Percentiles rank a stretch among this genome's conserved stretches.
phyloP scores from a whole-genome alignment of 805 yeast genomes.

The Komagataella pseudopastoris region DNA sequence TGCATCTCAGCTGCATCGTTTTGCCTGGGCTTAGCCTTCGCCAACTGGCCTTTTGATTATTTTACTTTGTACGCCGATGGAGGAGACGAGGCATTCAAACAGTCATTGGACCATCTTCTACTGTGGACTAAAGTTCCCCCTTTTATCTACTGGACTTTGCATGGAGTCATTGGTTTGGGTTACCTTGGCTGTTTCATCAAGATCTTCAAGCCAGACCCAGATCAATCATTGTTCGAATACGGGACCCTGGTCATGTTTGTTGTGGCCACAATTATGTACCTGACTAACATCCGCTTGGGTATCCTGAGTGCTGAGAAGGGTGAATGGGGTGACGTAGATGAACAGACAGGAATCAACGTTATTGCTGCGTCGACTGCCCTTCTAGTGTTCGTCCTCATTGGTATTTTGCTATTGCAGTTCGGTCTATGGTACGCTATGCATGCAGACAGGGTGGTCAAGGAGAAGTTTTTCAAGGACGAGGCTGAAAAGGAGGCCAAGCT shows the following conservation, averaged over 20 bases:
- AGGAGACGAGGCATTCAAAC: conserved; percentile 33
- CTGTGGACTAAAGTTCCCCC: conserved; percentile 57
- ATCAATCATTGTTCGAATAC: conserved; percentile 80
- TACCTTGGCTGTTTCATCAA: conserved; percentile 62
- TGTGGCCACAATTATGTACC: conserved; percentile 61
- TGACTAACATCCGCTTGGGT: conserved; percentile 81
- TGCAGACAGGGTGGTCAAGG: conserved; percentile 14
- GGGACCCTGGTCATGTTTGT: conserved; percentile 68
- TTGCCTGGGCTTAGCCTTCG: conserved; percentile 64
- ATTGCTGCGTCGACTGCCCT: conserved; percentile 82
- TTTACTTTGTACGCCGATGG: conserved; percentile 40
- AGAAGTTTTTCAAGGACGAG: conserved; percentile 13
- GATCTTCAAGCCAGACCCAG: conserved; percentile 78
- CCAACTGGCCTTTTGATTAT: conserved; percentile 75
- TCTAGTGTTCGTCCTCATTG: conserved; percentile 55
- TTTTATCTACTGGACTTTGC: conserved; percentile 46
- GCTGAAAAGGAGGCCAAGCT: conserved; percentile 1
- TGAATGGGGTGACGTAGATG: conserved; percentile 90
- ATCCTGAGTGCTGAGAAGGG: conserved; percentile 53
- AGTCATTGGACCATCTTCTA: conserved; percentile 61
- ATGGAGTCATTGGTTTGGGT: conserved; percentile 48
- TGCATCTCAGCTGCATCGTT: conserved; percentile 43
- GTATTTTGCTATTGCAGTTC: conserved; percentile 74
- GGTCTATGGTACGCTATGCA: conserved; percentile 72
- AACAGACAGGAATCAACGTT: conserved; percentile 75